A percentile compares a stretch with the other conserved stretches of the same genome.
These are phyloP conservation scores for Usnea hakonensis DNA, from an alignment of 495 filamentous ascomycete genomes.

Conservation along the genomic window DNA sequence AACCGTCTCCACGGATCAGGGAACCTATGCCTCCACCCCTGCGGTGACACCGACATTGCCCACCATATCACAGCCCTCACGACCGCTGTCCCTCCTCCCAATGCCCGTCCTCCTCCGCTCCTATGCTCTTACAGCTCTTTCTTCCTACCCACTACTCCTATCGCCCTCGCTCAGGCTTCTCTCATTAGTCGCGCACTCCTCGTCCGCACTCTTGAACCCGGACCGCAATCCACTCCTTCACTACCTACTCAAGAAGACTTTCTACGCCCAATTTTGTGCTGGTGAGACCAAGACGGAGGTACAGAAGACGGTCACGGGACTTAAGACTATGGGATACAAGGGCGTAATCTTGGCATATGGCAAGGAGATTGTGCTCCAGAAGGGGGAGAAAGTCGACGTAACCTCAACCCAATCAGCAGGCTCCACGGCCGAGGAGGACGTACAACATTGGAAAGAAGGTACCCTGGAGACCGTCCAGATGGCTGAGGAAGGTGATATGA, in stretches of 20 bases:
- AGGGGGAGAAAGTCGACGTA: conserved; percentile 27
- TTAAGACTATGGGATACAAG: conserved; percentile 37
- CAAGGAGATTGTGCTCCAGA: conserved; percentile 39
- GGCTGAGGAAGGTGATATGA: conserved; percentile 68
- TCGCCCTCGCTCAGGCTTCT: conserved; percentile 62
- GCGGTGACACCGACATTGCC: neutral
- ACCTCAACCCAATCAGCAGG: conserved; percentile 25
- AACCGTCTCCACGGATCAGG: conserved; percentile 5
- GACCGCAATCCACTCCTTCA: conserved; percentile 38
- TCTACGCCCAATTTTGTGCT: conserved; percentile 44
- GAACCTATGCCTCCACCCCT: neutral
- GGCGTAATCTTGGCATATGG: conserved; percentile 44
- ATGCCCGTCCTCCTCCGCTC: conserved; percentile 68
- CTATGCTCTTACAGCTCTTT: conserved; percentile 68
- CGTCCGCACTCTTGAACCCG: conserved; percentile 41
- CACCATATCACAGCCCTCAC: neutral
- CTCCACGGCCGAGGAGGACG: conserved; percentile 41
- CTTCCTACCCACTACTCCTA: conserved; percentile 66
- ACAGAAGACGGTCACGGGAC: conserved; percentile 27
- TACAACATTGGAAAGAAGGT: conserved; percentile 65
- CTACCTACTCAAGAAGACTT: conserved; percentile 36
- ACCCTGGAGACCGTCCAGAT: conserved; percentile 70
- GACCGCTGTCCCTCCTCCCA: conserved; percentile 66
- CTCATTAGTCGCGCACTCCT: conserved; percentile 61
- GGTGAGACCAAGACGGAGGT: conserved; percentile 36